These are phyloP conservation scores for Phytopythium cucurbitacearum DNA, from an alignment of 352 stramenopile genomes.

Conservation along the genomic window DNA sequence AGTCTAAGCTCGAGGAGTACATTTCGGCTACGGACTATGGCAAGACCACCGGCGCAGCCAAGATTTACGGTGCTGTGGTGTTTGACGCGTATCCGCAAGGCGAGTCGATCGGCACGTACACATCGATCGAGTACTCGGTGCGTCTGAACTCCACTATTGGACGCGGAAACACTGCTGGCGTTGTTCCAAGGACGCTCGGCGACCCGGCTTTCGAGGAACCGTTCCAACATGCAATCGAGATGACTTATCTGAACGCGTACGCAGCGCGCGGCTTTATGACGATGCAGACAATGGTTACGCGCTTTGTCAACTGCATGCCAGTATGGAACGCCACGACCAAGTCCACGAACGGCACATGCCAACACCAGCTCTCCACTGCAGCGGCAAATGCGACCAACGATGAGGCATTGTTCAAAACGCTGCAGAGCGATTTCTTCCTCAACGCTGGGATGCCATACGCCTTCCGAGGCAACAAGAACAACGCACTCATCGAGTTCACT, in stretches of 20 bases:
- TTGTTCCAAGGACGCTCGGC: slow-evolving; percentile 38
- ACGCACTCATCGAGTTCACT: slow-evolving; percentile 1
- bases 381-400: slow-evolving; percentile 15
- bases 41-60: slow-evolving; percentile 27
- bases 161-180: slow-evolving; percentile 9
- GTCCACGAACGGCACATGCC: slow-evolving; percentile 35
- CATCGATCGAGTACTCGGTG: slow-evolving; percentile 57
- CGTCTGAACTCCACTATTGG: slow-evolving; percentile 56
- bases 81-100: slow-evolving; percentile 49
- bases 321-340: slow-evolving; percentile 31
- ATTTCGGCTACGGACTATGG: slow-evolving; percentile 40
- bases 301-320: slow-evolving; percentile 57
- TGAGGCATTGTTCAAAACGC: slow-evolving; percentile 16
- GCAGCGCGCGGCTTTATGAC: slow-evolving; percentile 53
- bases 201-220: slow-evolving; percentile 41
- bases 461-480: slow-evolving; percentile 1
- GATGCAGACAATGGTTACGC: slow-evolving; percentile 53
- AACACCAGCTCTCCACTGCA: slow-evolving; percentile 32
- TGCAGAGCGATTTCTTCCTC: slow-evolving; percentile 31
- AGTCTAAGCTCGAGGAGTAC: slow-evolving; percentile 39
- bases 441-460: slow-evolving; percentile 10
- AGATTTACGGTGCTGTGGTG: slow-evolving; percentile 57
- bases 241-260: slow-evolving; percentile 36
- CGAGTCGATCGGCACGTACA: slow-evolving; percentile 31
- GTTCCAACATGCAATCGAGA: slow-evolving; percentile 41